A percentile compares a stretch with the other conserved stretches of the same genome.
phyloP scores from a whole-genome alignment of 371 early-diverging fungal genomes.

The Syncephalastrum racemosum region DNA sequence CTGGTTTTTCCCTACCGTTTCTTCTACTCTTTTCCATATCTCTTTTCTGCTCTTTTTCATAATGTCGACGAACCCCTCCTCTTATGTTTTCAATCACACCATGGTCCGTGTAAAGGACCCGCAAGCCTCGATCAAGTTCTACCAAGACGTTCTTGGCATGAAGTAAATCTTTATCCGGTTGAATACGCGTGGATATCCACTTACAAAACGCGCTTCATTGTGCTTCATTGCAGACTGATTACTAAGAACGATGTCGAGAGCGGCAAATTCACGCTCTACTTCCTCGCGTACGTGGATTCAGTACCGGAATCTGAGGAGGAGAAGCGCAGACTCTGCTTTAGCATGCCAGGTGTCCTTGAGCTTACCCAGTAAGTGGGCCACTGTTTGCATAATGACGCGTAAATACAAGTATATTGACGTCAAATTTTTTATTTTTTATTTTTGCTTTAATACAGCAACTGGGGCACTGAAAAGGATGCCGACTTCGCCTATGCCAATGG shows the following conservation, averaged over 20 bases:
- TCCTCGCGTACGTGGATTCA: slow-evolving; percentile 69
- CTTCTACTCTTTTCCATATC: too few species aligned
- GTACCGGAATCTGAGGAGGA: slow-evolving; percentile 54
- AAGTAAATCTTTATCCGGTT: slow-evolving; percentile 46
- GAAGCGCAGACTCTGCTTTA: slow-evolving; percentile 55
- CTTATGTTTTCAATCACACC: slow-evolving; percentile 70
- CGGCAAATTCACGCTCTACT: slow-evolving; percentile 76
- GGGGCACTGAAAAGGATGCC: slow-evolving; percentile 80
- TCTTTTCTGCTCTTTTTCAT: slow-evolving; percentile 9
- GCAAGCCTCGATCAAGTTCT: slow-evolving; percentile 73
- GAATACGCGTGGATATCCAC: neutral
- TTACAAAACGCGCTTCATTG: neutral
- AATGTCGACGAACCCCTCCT: slow-evolving; percentile 35
- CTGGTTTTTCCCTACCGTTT: too few species aligned
- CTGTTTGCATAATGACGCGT: neutral
- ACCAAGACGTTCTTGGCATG: slow-evolving; percentile 81
- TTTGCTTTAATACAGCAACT: slow-evolving; percentile 75
- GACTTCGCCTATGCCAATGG: slow-evolving; percentile 74
- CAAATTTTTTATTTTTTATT: slow-evolving; percentile 5
- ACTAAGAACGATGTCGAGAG: slow-evolving; percentile 52
- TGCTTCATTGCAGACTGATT: slow-evolving; percentile 21
- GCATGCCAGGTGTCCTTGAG: slow-evolving; percentile 77
- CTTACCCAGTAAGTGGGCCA: slow-evolving; percentile 76
- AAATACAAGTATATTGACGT: neutral
- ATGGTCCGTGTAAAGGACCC: slow-evolving; percentile 88